Base-by-base conservation (phyloP, 106 monocot species). In the Platanthera zijinensis region DNA sequence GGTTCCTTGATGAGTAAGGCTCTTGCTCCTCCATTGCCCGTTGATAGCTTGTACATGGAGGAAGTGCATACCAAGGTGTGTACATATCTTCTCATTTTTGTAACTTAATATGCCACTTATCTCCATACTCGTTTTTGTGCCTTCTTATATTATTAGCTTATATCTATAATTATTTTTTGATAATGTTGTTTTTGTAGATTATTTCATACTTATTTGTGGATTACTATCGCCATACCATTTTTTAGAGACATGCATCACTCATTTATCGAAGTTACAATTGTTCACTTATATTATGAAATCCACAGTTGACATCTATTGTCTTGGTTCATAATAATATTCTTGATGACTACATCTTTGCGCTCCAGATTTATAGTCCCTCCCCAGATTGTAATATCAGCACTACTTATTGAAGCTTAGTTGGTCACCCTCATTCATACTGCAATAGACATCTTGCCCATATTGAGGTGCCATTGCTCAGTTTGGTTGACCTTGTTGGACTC, bases 1-100 rank as follows among this genome's bases (percentile, higher is more conserved):
- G 96, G 96, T 67, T 84, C 89, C 17, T 80, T 87, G 76, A 85
- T 96, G 93, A 85, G 79, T 78, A 93, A 89, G 74, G 96, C 96
- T 71, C 69, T 83, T 68, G 81, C 82, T 84, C 93, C 91, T 80
- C 86, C 96, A 48, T 77, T 96, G 81, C 93, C 91, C 78, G 69
- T 84, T 80, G 91, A 89, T 53, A 89, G 87, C 83, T 83, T 93
- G 30, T 96, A 96, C 80, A 93, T 93, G 91, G 96, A 96, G 79
- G 96, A 96, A 77, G 93, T 96, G 17, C 93, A 87, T 83, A 89
- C 91, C 66, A 93, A 93, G 93, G 96, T 93, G 49, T 22, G 63
- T 21, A 10, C 81, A 21, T 12, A 75, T 76, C 7, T n/a, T 21
- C 32, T 66, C 30, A 11, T 66, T 66, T 32, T 6, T 32, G 30